Conservation (phyloP, 1,284 basidiomycete genomes). For the Cryptococcus sp. region DNA sequence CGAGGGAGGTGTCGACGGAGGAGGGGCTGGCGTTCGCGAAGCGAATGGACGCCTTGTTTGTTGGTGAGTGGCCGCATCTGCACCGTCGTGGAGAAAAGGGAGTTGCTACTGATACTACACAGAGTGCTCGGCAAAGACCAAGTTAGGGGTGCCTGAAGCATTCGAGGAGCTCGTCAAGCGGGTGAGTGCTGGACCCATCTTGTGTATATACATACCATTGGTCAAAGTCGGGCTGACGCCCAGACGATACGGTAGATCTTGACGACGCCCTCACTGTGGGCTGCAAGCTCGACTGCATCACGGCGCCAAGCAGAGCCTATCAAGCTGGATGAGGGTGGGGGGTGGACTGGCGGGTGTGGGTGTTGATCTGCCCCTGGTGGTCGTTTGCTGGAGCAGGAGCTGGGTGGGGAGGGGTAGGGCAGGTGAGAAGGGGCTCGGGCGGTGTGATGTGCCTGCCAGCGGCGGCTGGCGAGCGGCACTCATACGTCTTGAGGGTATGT, state of each 20-base stretch:
- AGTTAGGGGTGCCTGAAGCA: conserved; percentile 70
- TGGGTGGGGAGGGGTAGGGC: not conserved
- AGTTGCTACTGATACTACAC: conserved; percentile 13
- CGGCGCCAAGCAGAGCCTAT: conserved; percentile 5
- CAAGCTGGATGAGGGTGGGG: conserved; percentile 7
- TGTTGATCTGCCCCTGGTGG: conserved; percentile 3
- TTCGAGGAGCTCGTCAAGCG: conserved; percentile 76
- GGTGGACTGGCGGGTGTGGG: conserved; percentile 10
- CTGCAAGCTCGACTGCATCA: not conserved
- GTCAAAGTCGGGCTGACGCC: not conserved
- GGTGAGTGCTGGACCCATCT: conserved; percentile 34
- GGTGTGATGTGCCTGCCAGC: no score
- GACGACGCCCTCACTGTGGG: conserved; percentile 47
- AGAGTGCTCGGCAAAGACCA: conserved; percentile 73
- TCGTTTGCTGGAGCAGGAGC: not conserved
- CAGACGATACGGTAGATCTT: conserved; percentile 39
- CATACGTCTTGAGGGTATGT: not conserved
- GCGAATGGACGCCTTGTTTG: conserved; percentile 75
- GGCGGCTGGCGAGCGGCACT: not conserved
- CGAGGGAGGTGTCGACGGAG: conserved; percentile 73
- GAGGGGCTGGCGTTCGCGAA: conserved; percentile 80
- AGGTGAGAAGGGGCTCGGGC: no score
- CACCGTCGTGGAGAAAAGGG: not conserved
- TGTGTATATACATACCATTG: no score
- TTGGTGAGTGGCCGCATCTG: conserved; percentile 61